Evolutionary conservation across 345 rosid species (phyloP), one percentile per base, ranked within the genome.

Genomic region (Gossypium mustelinum): DNA sequence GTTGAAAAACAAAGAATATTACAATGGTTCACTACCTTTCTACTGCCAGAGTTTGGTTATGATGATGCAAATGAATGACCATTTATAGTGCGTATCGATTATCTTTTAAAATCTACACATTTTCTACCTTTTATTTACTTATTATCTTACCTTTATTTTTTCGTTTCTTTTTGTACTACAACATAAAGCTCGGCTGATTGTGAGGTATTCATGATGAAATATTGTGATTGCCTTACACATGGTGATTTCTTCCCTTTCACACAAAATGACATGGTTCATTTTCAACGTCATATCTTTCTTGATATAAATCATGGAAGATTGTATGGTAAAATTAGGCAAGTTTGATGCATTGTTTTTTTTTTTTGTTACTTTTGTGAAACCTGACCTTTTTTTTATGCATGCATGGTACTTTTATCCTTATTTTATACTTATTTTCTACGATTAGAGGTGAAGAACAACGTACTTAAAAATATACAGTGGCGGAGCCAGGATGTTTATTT

Each of bases 161-260:
- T 55, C 0, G 7, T n/a, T 55, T 18, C 4, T 55, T 55, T 34
- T 55, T 47, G 51, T 11, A 47, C 18, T 27, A 3, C 66, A 61
- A 13, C 13, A 2, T 55, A 7, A 20, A 65, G 70, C 45, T 3
- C 1, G 11, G 16, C n/a, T 43, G 48, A 65, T 65, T 65, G 52
- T 41, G 70, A 51, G 13, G 16, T 65, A 43, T 65, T 65, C 27
- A 17, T 65, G 51, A 65, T 65, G 70, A 65, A 43, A 12, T 65
- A 65, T 65, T 50, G n/a, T 61, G 66, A 61, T 34, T 27, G 9
- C n/a, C 66, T 61, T 16, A 61, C 18, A 8, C 68, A 63, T 63
- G 47, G 47, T 27, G 47, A 14, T 63, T 29, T 27, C 14, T 63
- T 63, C 12, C 45, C 68, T 63, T 34, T 63, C n/a, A 27, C 68